Base-by-base conservation (phyloP, 805 yeast genomes). In the Torulaspora maleeae region DNA sequence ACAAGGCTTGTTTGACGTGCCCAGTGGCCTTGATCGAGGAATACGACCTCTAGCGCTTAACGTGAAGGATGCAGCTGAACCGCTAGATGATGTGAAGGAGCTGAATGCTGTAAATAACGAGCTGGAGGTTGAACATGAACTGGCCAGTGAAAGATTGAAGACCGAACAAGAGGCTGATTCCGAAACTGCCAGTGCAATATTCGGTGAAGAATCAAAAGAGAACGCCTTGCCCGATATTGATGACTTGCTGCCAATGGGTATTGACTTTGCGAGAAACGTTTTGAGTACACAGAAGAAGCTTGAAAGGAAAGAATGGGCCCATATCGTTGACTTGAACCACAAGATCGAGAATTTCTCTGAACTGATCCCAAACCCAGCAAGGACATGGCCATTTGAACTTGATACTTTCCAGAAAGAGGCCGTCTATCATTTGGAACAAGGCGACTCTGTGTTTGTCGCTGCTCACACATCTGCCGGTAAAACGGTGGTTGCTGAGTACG, bases 391-490 rank as follows among this genome's bases (percentile, higher is more conserved):
- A 0, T 93, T 93, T 59, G 91, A 89, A 62, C 73, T 93, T 38
- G 99, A 93, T 68, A 82, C 85, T 27, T 93, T 93, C 68, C 99
- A 93, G 63, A 89, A 93, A 60, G 98, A 93, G 67, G 99, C 99
- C 0, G 85, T 93, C 0, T 93, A 86, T 60, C 98, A 90, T 66
- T 72, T 93, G 49, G 99, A 93, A 60, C 96, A 89, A 65, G 98
- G 98, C 30, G 99, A 93, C 60, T 91, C 98, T 6, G 99, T 93
- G 3, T 93, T 93, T 67, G 96, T 93, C 2, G 98, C 98, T 3
- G 99, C 99, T 0, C 99, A 91, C 65, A 91, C 99, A 0, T 91
- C 98, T 3, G 99, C 99, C 0, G 99, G 99, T 68, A 91, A 91
- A 61, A 91, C 99, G 0, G 99, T 91, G 3, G 96, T 93, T 20